Conservation (phyloP, 192 early-diverging fungal species). For the Diversispora epigaea region DNA sequence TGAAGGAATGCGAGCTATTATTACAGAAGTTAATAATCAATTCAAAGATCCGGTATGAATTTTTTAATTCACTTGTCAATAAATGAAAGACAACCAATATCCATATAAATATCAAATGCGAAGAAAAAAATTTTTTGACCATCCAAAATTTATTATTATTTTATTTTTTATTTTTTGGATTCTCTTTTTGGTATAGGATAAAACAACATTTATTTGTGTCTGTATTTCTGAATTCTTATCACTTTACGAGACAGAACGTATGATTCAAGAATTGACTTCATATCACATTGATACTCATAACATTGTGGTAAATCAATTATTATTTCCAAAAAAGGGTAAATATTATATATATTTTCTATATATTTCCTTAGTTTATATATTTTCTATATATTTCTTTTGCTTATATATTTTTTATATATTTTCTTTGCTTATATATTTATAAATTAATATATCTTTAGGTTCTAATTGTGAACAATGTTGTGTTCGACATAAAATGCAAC, state of each 20-base stretch:
- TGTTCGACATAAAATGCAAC: slow-evolving; percentile 97
- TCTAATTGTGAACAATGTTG: slow-evolving; percentile 86
- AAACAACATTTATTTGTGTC: slow-evolving; percentile 99
- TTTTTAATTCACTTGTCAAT: not conserved
- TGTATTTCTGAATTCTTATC: slow-evolving; percentile 99
- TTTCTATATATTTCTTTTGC: not conserved
- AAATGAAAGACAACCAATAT: too few species aligned
- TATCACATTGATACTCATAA: slow-evolving; percentile 99
- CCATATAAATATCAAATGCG: too few species aligned
- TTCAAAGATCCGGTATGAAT: slow-evolving; percentile 95
- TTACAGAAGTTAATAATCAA: slow-evolving; percentile 98
- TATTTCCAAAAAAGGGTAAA: slow-evolving; percentile 86
- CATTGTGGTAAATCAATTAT: slow-evolving; percentile 97
- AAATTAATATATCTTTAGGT: slow-evolving; percentile 50
- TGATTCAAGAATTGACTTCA: slow-evolving; percentile 98
- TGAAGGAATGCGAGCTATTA: slow-evolving; percentile 92
- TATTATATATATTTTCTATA: not conserved
- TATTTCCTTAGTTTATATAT: not conserved
- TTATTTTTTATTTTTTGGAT: too few species aligned
- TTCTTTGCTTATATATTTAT: not conserved
- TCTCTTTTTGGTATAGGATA: slow-evolving; percentile 58
- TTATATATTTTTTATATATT: not conserved
- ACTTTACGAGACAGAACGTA: slow-evolving; percentile 98
- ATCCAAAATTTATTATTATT: not conserved
- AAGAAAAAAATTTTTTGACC: not conserved